A percentile compares a stretch with the other conserved stretches of the same genome.
These are phyloP conservation scores for Trametes sp. DNA, from an alignment of 1,284 basidiomycete genomes.

Conservation along the genomic window DNA sequence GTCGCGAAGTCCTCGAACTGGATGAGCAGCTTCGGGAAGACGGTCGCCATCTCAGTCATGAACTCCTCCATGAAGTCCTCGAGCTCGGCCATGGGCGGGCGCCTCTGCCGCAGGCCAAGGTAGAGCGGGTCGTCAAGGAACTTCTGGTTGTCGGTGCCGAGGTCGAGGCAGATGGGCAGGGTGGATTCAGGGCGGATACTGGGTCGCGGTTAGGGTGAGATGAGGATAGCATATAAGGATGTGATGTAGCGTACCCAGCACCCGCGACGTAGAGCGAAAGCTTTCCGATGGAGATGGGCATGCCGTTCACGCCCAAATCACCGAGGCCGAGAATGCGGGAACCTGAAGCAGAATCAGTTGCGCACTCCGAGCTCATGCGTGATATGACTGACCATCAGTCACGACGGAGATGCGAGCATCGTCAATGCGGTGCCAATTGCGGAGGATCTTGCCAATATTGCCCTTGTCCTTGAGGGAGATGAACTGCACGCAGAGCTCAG, in stretches of 20 bases:
- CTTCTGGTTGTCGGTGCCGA: slow-evolving; percentile 88
- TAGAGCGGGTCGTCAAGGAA: slow-evolving; percentile 91
- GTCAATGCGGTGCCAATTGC: slow-evolving; percentile 78
- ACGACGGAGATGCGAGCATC: slow-evolving; percentile 87
- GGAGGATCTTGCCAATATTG: slow-evolving; percentile 71
- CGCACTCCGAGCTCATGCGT: neutral
- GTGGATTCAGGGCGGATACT: slow-evolving; percentile 88
- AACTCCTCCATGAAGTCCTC: slow-evolving; percentile 92
- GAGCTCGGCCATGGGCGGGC: slow-evolving; percentile 72
- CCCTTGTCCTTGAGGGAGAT: slow-evolving; percentile 90
- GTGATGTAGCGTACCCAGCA: slow-evolving; percentile 62
- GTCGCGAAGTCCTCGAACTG: slow-evolving; percentile 96
- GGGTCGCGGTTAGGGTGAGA: slow-evolving; percentile 24
- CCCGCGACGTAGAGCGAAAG: slow-evolving; percentile 92
- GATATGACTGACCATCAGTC: slow-evolving; percentile 74
- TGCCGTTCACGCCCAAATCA: slow-evolving; percentile 88
- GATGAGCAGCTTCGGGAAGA: slow-evolving; percentile 86
- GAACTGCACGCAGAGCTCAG: slow-evolving; percentile 56
- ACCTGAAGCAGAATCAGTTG: slow-evolving; percentile 47
- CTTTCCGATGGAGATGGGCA: slow-evolving; percentile 95
- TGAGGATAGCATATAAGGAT: neutral
- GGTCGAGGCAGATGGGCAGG: slow-evolving; percentile 86
- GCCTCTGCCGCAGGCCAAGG: slow-evolving; percentile 81
- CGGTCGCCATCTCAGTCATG: slow-evolving; percentile 79
- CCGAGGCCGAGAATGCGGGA: slow-evolving; percentile 94